Conservation (phyloP, 495 filamentous ascomycete species). For the Astrothelium subdiscretum region DNA sequence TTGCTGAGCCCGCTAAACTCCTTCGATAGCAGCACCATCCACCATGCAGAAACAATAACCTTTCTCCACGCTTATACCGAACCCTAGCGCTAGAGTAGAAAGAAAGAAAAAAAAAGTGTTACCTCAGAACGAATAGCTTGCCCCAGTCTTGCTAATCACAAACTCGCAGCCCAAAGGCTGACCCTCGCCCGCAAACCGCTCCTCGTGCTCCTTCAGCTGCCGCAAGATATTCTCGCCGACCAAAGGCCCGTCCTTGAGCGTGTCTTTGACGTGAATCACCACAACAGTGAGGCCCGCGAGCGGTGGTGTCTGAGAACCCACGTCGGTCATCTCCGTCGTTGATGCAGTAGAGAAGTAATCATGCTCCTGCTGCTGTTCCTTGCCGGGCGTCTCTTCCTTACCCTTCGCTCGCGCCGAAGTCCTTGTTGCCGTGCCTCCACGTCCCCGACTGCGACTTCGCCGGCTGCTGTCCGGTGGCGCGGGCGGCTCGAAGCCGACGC, state of each 20-base stretch:
- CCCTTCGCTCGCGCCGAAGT: not conserved
- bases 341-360: not conserved
- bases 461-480: not conserved
- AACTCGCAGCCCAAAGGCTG: conserved; percentile 65
- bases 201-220: conserved; percentile 52
- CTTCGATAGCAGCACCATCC: too few species aligned
- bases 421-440: not conserved
- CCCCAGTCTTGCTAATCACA: conserved; percentile 49
- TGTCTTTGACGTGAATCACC: conserved; percentile 34
- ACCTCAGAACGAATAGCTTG: conserved; percentile 30
- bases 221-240: conserved; percentile 54
- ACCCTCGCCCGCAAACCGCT: conserved; percentile 28
- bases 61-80: too few species aligned
- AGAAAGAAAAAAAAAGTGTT: too few species aligned
- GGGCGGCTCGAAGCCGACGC: not conserved
- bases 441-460: not conserved
- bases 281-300: conserved; percentile 39
- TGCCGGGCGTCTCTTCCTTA: not conserved
- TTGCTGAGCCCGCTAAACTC: too few species aligned
- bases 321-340: not conserved
- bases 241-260: conserved; percentile 38
- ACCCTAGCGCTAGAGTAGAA: too few species aligned
- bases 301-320: conserved; percentile 21
- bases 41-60: too few species aligned
- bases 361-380: not conserved